Evolutionary conservation across 305 asterid species (phyloP).

Genomic region (Solanum hybrid): DNA sequence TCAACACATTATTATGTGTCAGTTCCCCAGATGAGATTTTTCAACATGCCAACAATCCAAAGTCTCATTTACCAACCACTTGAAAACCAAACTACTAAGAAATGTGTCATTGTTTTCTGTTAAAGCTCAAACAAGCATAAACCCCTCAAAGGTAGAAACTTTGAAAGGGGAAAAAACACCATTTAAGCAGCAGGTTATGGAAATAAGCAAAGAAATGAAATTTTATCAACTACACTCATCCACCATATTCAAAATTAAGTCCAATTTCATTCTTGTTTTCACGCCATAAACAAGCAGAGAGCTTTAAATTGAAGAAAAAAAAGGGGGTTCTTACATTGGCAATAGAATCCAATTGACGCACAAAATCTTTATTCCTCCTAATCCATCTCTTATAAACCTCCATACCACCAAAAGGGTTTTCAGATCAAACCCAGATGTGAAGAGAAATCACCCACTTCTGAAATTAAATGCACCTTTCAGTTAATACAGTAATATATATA

Average conservation of each 20-base stretch:
- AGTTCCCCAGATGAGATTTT: neutral
- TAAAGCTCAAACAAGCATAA: neutral
- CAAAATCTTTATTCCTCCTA: constrained; percentile 61
- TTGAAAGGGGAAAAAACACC: neutral
- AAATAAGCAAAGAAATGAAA: neutral
- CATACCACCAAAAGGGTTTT: constrained; percentile 23
- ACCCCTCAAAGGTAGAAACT: neutral
- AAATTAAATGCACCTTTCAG: neutral
- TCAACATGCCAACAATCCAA: neutral
- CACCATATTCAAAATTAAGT: neutral
- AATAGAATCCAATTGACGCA: constrained; percentile 69
- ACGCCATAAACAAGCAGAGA: neutral
- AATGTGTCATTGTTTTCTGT: neutral
- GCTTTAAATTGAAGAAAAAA: neutral
- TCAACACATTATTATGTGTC: neutral
- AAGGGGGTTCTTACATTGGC: constrained; percentile 74
- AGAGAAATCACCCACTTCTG: neutral
- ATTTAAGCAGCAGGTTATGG: neutral
- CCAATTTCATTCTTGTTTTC: neutral
- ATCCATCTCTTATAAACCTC: constrained; percentile 89
- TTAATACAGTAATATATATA: too few species aligned
- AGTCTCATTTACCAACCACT: neutral
- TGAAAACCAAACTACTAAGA: neutral
- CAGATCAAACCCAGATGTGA: neutral
- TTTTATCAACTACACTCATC: neutral